These are phyloP conservation scores for Plenodomus lindquistii DNA, from an alignment of 2,329 filamentous ascomycete genomes.

Conservation along the genomic window DNA sequence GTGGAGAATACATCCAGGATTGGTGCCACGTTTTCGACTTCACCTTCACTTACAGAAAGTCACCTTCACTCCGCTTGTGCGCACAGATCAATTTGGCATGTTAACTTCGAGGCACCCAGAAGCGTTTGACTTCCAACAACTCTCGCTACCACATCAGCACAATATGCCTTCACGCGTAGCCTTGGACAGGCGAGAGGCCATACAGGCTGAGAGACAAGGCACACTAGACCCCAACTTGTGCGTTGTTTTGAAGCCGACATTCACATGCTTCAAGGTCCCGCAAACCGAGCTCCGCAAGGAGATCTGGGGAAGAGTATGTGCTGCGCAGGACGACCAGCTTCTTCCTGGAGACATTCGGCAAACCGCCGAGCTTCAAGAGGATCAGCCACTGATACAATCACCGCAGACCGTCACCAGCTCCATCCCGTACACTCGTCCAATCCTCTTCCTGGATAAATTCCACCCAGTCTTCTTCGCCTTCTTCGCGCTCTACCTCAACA, in stretches of 20 bases:
- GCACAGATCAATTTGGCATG: background rate
- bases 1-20: too few relatives aligned
- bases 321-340: background rate
- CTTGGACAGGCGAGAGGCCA: background rate
- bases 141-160: conserved; percentile 19
- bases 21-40: too few relatives aligned
- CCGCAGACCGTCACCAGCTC: background rate
- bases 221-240: background rate
- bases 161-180: background rate
- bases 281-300: background rate
- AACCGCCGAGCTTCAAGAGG: too few relatives aligned
- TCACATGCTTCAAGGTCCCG: background rate
- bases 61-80: background rate
- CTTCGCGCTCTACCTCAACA: background rate
- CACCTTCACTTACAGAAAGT: too few relatives aligned
- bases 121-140: too few relatives aligned
- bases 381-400: background rate
- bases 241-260: background rate
- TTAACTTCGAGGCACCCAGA: too few relatives aligned
- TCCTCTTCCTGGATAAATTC: background rate
- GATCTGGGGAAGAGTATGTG: background rate
- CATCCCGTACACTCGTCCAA: background rate
- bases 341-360: background rate
- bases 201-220: background rate
- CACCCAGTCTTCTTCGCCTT: background rate